Conservation (phyloP, 306 rosid genomes). For the Rosa persica region DNA sequence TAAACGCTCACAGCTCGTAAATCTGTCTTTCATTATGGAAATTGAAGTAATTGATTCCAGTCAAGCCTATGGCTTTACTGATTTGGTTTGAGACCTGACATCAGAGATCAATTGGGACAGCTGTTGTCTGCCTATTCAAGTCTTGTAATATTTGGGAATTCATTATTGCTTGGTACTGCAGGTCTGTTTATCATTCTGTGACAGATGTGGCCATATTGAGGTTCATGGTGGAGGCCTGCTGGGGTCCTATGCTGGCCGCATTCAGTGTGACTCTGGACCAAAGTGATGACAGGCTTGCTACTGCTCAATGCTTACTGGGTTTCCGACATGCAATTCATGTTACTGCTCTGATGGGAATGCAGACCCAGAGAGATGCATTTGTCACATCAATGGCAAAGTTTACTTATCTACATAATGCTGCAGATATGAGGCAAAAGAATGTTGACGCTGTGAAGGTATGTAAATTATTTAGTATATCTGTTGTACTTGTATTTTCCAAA, state of each 20-base stretch:
- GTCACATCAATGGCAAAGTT: slow-evolving; percentile 98
- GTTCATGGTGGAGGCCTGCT: slow-evolving; percentile 98
- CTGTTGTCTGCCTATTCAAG: slow-evolving; percentile 11
- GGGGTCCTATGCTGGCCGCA: slow-evolving; percentile 99
- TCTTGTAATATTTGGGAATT: slow-evolving; percentile 21
- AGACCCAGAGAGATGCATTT: slow-evolving; percentile 98
- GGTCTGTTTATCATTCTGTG: slow-evolving; percentile 87
- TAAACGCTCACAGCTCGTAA: background rate
- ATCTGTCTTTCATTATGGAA: background rate
- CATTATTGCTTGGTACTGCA: slow-evolving; percentile 42
- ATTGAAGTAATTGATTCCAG: background rate
- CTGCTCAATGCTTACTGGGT: slow-evolving; percentile 87
- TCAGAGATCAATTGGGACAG: background rate
- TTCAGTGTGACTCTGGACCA: slow-evolving; percentile 98
- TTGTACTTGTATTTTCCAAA: slow-evolving; percentile 12
- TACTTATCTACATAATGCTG: slow-evolving; percentile 95
- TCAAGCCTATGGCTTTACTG: background rate
- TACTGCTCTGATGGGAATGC: slow-evolving; percentile 95
- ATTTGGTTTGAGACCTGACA: background rate
- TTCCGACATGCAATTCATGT: slow-evolving; percentile 93
- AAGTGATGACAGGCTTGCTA: slow-evolving; percentile 92
- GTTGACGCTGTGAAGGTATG: slow-evolving; percentile 97
- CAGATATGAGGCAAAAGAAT: slow-evolving; percentile 97
- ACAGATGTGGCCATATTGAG: slow-evolving; percentile 93
- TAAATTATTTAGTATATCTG: slow-evolving; percentile 24